phyloP scores from a whole-genome alignment of 306 rosid genomes.

The Fagus crenata region DNA sequence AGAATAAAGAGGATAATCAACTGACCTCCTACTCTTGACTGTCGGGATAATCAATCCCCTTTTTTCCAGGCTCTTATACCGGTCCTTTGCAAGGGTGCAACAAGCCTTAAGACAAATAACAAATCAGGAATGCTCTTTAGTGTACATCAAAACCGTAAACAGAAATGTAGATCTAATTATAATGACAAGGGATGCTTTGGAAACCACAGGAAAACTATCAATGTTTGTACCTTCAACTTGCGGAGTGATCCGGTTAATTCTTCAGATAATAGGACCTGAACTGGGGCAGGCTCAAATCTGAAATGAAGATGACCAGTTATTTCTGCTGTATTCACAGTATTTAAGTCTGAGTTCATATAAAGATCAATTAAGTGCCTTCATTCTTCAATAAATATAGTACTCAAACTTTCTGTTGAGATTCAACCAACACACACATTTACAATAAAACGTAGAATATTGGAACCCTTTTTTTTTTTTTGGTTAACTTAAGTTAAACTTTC shows the following conservation, averaged over 20 bases:
- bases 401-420: neutral
- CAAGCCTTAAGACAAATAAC: conserved; percentile 58
- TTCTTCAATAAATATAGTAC: neutral
- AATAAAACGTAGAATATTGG: neutral
- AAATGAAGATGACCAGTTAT: conserved; percentile 7
- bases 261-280: conserved; percentile 82
- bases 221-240: conserved; percentile 64
- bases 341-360: neutral
- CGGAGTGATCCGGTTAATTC: conserved; percentile 89
- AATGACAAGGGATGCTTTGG: neutral
- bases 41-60: conserved; percentile 82
- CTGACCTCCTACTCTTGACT: conserved; percentile 58
- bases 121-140: conserved; percentile 15
- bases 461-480: neutral
- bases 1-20: neutral
- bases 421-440: neutral
- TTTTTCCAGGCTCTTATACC: conserved; percentile 83
- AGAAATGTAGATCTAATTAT: neutral
- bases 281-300: conserved; percentile 88
- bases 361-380: neutral
- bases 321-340: neutral
- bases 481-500: neutral
- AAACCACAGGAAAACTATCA: neutral
- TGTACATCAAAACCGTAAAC: neutral
- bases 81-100: conserved; percentile 75